A percentile compares a stretch with the other conserved stretches of the same genome.
Evolutionary conservation across 768 basidiomycete species (phyloP).

Genomic region (Leucocoprinus leucothites): DNA sequence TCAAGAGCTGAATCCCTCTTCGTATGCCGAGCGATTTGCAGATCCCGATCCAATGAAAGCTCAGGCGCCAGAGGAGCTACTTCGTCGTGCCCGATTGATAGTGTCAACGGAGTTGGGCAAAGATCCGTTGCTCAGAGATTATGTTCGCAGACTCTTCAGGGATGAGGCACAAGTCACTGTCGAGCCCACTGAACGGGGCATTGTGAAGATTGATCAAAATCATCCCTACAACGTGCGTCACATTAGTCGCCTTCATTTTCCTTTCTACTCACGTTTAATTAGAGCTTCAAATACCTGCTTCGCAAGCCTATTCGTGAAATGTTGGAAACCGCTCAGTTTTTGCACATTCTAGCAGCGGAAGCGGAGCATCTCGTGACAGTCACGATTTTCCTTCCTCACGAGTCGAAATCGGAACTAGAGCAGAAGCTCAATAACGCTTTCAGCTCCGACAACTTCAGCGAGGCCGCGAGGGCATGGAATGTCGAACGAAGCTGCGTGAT

Average conservation of each 20-base stretch:
- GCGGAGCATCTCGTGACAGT: constrained; percentile 83
- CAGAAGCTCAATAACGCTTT: constrained; percentile 78
- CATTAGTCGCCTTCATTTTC: not conserved
- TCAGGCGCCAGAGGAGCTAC: constrained; percentile 61
- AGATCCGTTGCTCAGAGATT: constrained; percentile 82
- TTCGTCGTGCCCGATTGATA: constrained; percentile 76
- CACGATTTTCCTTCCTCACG: constrained; percentile 61
- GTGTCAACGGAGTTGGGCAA: constrained; percentile 88
- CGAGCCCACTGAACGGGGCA: constrained; percentile 84
- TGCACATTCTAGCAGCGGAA: constrained; percentile 90
- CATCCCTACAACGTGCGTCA: constrained; percentile 65
- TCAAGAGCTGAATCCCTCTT: constrained; percentile 72
- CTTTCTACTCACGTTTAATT: constrained; percentile 10
- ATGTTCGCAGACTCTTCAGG: constrained; percentile 74
- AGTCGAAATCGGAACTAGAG: constrained; percentile 65
- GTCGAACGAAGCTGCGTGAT: constrained; percentile 76
- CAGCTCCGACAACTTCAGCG: constrained; percentile 79
- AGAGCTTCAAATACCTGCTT: constrained; percentile 95
- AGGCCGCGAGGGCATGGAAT: constrained; percentile 90
- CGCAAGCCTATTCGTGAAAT: constrained; percentile 74
- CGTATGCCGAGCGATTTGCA: constrained; percentile 83
- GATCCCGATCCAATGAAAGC: constrained; percentile 63
- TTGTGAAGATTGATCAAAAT: constrained; percentile 70
- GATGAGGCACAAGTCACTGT: constrained; percentile 74
- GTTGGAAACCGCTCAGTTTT: constrained; percentile 73